Evolutionary conservation across 2,329 filamentous ascomycete species (phyloP), one percentile per base, ranked within the genome.

Genomic region (Epichloe uncinata): DNA sequence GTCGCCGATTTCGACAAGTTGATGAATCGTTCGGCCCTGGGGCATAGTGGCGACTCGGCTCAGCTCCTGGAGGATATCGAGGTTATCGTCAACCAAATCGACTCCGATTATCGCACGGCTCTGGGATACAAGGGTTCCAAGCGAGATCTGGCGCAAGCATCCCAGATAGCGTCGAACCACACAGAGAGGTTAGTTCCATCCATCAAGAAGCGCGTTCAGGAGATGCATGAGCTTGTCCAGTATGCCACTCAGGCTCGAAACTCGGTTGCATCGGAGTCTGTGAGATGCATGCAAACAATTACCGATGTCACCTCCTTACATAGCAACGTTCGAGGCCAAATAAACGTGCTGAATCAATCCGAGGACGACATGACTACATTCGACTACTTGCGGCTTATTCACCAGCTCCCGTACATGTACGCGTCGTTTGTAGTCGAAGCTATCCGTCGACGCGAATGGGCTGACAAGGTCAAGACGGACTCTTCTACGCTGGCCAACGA

Each of bases 401-500:
- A 90, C 42, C 82, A 90, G 54, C 76, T 97, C 33, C 93, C 93
- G 0, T 83, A 85, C 50, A 82, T 95, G 58, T 98, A 97, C 63
- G 90, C 90, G 0, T 90, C 89, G 2, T 85, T 95, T 52, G 72
- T 95, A 18, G 79, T 87, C 3, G 93, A 98, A 66, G 85, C 88
- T 15, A 80, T 96, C 40, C 80, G 87, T 51, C 82, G 93, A 22
- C 82, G 82, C 35, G 90, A 96, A 67, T 98, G 93, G 90, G 81
- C 79, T 12, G 87, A 95, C 48, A 95, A 95, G 66, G 84, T 97
- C 65, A 87, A 85, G 62, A 77, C 79, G 2, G 93, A 97, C 60
- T 93, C 91, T 0, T 82, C 86, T 2, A 87, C 85, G 0, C 70
- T 98, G 26, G 88, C 89, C 26, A 94, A 97, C 63, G 91, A 97